A percentile compares a stretch with the other conserved stretches of the same genome.
Conservation (phyloP, 176 grass and related monocot genomes). For the Raddia distichophylla region DNA sequence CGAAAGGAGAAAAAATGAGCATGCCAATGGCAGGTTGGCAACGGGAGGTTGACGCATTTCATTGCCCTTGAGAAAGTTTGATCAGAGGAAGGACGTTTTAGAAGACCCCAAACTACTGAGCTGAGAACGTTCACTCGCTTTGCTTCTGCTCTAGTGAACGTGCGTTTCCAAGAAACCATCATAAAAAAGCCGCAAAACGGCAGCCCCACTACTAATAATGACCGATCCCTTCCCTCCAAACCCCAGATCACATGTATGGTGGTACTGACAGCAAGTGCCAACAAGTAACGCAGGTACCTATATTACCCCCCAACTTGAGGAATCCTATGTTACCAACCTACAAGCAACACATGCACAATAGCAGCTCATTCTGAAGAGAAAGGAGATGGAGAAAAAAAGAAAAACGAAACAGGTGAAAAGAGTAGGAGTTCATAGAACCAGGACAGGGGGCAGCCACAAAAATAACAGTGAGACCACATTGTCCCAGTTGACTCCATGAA, state of each 20-base stretch:
- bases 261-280: constrained; percentile 24
- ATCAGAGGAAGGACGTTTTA: not conserved
- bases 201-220: constrained; percentile 43
- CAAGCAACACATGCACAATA: not conserved
- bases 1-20: not conserved
- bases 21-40: constrained; percentile 1
- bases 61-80: not conserved
- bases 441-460: constrained; percentile 14
- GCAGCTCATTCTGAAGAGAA: not conserved
- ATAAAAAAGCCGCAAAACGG: not conserved
- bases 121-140: not conserved
- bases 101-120: not conserved
- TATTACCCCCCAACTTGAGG: constrained; percentile 23
- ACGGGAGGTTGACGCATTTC: not conserved
- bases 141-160: not conserved
- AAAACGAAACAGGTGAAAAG: not conserved
- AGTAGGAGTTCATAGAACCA: constrained; percentile 7
- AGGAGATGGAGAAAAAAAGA: too few species aligned
- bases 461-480: constrained; percentile 8
- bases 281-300: constrained; percentile 3
- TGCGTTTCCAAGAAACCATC: constrained; percentile 26
- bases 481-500: constrained; percentile 44
- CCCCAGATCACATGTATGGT: constrained; percentile 27
- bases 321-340: constrained; percentile 41
- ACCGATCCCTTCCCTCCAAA: constrained; percentile 35